Evolutionary conservation across 495 filamentous ascomycete species (phyloP).

Genomic region (Aspergillus kassunensis): DNA sequence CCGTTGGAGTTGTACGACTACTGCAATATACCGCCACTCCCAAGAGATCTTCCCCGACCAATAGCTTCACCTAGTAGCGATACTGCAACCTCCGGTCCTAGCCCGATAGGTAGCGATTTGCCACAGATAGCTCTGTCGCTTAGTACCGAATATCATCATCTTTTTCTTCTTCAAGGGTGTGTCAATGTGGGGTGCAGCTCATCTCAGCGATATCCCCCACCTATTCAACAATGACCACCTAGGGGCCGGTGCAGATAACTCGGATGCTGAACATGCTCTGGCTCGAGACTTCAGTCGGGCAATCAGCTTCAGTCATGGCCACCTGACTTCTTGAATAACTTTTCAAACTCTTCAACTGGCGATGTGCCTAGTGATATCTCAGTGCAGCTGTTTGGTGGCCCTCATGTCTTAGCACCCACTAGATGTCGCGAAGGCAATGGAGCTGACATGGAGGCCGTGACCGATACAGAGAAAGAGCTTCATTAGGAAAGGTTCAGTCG

Average conservation of each 20-base stretch:
- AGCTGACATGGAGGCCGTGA: background rate
- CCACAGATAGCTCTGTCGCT: too few species aligned
- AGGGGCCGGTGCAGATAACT: constrained; percentile 21
- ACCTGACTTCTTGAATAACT: background rate
- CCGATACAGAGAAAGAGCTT: constrained; percentile 10
- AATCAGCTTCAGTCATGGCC: constrained; percentile 5
- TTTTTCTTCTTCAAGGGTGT: too few species aligned
- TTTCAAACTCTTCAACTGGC: background rate
- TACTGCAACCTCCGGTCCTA: too few species aligned
- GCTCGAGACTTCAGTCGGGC: constrained; percentile 3
- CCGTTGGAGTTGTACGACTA: too few species aligned
- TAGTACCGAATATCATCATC: too few species aligned
- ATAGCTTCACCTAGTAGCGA: too few species aligned
- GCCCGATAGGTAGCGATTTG: too few species aligned
- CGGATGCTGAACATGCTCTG: constrained; percentile 14
- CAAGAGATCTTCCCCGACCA: too few species aligned
- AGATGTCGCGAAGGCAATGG: background rate
- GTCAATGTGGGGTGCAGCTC: constrained; percentile 35
- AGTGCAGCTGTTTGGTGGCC: constrained; percentile 10
- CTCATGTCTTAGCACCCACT: background rate
- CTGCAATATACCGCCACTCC: too few species aligned
- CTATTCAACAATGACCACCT: constrained; percentile 29
- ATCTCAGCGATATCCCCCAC: constrained; percentile 46
- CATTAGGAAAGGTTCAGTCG: constrained; percentile 14
- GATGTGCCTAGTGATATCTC: constrained; percentile 1